Percentiles rank a stretch among this genome's conserved stretches.
phyloP scores from a whole-genome alignment of 2,329 filamentous ascomycete genomes.

The Aureobasidium lini region DNA sequence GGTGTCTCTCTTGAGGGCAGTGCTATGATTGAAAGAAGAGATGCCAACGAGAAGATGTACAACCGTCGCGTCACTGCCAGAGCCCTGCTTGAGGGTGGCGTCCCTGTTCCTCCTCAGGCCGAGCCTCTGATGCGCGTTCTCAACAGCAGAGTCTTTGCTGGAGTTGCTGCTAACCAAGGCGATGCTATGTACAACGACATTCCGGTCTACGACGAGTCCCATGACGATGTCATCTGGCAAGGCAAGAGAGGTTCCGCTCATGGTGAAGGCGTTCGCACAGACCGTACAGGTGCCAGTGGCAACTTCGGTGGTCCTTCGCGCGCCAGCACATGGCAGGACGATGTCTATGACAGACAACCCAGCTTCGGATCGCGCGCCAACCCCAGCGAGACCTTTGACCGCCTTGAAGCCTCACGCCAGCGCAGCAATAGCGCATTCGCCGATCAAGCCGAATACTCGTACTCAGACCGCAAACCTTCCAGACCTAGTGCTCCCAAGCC shows the following conservation, averaged over 20 bases:
- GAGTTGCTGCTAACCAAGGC: constrained; percentile 45
- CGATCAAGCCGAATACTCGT: constrained; percentile 44
- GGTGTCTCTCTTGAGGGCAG: constrained; percentile 92
- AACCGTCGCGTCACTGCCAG: constrained; percentile 71
- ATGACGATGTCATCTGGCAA: constrained; percentile 81
- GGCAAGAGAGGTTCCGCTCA: constrained; percentile 62
- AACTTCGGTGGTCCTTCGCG: constrained; percentile 52
- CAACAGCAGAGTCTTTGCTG: constrained; percentile 76
- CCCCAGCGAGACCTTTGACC: constrained; percentile 44
- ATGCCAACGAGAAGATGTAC: constrained; percentile 96
- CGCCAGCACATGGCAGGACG: constrained; percentile 66
- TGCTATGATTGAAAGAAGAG: constrained; percentile 85
- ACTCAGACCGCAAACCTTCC: constrained; percentile 57
- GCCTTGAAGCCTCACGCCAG: constrained; percentile 24
- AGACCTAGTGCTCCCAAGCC: constrained; percentile 68
- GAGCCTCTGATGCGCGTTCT: constrained; percentile 78
- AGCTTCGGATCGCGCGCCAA: constrained; percentile 44
- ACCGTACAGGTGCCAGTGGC: constrained; percentile 36
- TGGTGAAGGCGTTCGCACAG: constrained; percentile 56
- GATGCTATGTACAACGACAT: constrained; percentile 87
- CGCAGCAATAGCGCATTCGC: constrained; percentile 32
- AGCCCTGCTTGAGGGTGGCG: constrained; percentile 70
- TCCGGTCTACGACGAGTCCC: constrained; percentile 76
- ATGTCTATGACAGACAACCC: constrained; percentile 57
- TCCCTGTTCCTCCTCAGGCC: constrained; percentile 72